phyloP scores from a whole-genome alignment of 2,329 filamentous ascomycete genomes.

The Botrytis byssoidea region DNA sequence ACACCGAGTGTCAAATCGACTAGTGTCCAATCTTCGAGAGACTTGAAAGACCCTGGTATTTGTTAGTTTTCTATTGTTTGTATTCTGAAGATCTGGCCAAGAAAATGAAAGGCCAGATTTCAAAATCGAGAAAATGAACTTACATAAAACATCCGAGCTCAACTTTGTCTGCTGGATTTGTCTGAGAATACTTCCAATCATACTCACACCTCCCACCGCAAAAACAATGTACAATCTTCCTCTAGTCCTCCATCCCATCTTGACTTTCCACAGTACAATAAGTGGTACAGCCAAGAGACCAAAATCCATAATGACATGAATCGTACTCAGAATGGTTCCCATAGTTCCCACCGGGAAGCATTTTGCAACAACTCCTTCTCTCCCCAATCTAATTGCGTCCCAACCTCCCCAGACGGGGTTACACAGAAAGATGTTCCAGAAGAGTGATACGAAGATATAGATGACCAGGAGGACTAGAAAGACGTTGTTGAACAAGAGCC shows the following conservation, averaged over 20 bases:
- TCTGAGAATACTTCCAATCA: slow-evolving; percentile 38
- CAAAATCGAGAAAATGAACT: background rate
- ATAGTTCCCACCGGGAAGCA: slow-evolving; percentile 24
- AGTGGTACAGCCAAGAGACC: slow-evolving; percentile 39
- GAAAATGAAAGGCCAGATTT: background rate
- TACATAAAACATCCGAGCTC: slow-evolving; percentile 6
- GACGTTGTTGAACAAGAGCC: slow-evolving; percentile 38
- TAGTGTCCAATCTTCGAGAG: slow-evolving; percentile 37
- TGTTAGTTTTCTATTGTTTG: background rate
- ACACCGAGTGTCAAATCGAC: slow-evolving; percentile 40
- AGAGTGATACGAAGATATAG: slow-evolving; percentile 7
- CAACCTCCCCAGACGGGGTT: slow-evolving; percentile 13
- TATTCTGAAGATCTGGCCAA: background rate
- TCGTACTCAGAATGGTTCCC: slow-evolving; percentile 34
- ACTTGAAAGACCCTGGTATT: slow-evolving; percentile 27
- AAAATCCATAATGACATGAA: slow-evolving; percentile 41
- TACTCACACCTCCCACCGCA: slow-evolving; percentile 37
- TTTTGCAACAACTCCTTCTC: background rate
- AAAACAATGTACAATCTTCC: slow-evolving; percentile 39
- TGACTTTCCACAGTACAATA: slow-evolving; percentile 41
- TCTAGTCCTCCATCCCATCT: slow-evolving; percentile 38
- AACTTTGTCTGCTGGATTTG: slow-evolving; percentile 30
- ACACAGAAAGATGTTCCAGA: slow-evolving; percentile 13
- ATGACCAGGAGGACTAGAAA: slow-evolving; percentile 27
- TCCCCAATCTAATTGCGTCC: slow-evolving; percentile 10